Base-by-base conservation (phyloP, 495 filamentous ascomycete genomes). In the Penicillium pancosmium region DNA sequence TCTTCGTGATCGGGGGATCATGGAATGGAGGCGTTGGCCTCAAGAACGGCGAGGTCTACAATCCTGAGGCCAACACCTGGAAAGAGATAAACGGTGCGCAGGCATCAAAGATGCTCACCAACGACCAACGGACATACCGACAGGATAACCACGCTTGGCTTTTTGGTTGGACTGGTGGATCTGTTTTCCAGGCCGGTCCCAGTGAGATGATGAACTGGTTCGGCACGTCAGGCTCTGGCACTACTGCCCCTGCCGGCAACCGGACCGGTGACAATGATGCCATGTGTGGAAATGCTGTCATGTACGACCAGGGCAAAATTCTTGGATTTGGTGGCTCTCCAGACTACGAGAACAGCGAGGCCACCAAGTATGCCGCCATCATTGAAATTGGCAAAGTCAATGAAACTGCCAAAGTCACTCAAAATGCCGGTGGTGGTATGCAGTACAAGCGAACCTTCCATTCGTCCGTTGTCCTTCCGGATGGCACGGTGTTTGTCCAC, bases 111-210 rank as follows among this genome's bases (percentile, higher is more conserved):
- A 83, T 86, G 78, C 60, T 82, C 9, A 86, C 83, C 7, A 62
- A 68, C 12, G 84, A 87, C 65, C 50, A 15, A 52, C 52, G 77
- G 6, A 63, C 73, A 5, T 86, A 74, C 54, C 73, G 80, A 15
- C 57, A 70, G 10, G 84, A 87, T 64, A 85, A 84, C 57, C 84
- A 87, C 59, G 80, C 61, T 46, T 86, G 84, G 84, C 72, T 87
- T n/a, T 87, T 86, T 63, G 82, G 66, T 10, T 87, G 84, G 80
- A 86, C 81, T 59, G 70, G 75, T 41, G 74, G 69, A 10, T 76
- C 62, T 25, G 78, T 85, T 18, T 83, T 86, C 73, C 83, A 86
- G 66, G 83, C 83, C 6, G 84, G 84, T 5, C 84, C 84, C 6
- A 79, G 73, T 55, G 72, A 64, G 49, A 56, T 65, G 1, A 86